phyloP scores from a whole-genome alignment of 2,329 filamentous ascomycete genomes.

The Cytospora chrysosperma region DNA sequence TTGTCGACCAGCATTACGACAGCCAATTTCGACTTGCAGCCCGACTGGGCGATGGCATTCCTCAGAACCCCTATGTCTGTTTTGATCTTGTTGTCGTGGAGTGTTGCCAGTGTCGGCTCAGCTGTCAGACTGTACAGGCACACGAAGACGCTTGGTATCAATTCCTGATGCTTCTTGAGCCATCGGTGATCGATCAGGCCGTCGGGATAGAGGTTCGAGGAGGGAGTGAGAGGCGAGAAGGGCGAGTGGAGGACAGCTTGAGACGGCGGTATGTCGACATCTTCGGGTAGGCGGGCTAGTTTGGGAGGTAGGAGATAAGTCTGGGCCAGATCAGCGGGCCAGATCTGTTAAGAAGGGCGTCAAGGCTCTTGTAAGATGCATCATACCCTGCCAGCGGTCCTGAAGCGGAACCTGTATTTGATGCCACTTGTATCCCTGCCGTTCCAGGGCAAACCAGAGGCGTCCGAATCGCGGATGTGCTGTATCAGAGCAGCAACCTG shows the following conservation, averaged over 20 bases:
- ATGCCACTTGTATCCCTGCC: constrained; percentile 48
- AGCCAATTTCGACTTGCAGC: constrained; percentile 75
- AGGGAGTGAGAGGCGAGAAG: constrained; percentile 83
- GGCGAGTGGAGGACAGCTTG: constrained; percentile 77
- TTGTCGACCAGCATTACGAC: constrained; percentile 77
- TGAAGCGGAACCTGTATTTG: constrained; percentile 65
- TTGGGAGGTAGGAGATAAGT: constrained; percentile 57
- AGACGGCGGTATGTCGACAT: constrained; percentile 47
- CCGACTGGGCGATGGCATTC: constrained; percentile 63
- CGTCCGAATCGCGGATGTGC: constrained; percentile 66
- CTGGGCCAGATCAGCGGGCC: constrained; percentile 38
- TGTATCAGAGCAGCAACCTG: constrained; percentile 64
- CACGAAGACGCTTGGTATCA: constrained; percentile 77
- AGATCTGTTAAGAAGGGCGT: constrained; percentile 7
- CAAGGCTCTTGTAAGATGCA: constrained; percentile 30
- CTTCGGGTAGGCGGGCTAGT: constrained; percentile 52
- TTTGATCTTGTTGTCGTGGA: constrained; percentile 87
- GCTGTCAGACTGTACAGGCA: constrained; percentile 77
- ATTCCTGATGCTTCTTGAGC: constrained; percentile 84
- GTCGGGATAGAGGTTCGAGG: constrained; percentile 82
- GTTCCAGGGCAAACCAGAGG: constrained; percentile 65
- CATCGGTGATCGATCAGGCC: constrained; percentile 79
- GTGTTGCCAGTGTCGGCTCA: constrained; percentile 69
- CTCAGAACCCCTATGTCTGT: constrained; percentile 80
- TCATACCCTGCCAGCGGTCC: constrained; percentile 78